Base-by-base conservation (phyloP, 2,329 filamentous ascomycete species). In the Curvularia sp. region DNA sequence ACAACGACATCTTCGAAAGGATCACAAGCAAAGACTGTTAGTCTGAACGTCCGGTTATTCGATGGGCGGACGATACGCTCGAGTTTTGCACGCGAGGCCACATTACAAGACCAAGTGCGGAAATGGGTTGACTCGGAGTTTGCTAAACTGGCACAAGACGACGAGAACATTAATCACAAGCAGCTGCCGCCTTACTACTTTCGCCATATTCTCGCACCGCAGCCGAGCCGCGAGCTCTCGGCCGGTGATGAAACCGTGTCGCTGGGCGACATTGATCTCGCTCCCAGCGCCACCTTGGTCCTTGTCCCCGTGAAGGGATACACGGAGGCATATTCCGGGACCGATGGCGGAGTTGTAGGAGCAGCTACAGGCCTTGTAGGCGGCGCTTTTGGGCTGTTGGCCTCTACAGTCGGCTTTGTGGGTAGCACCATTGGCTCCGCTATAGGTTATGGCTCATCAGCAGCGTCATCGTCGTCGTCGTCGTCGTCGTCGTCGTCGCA, bases 201-300 rank as follows among this genome's bases (percentile, higher is more conserved):
- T 79, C 92, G 93, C 71, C 87, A 96, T 47, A 88, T 97, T 34
- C 82, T 96, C 2, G 88, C 90, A 0, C 93, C 93, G 0, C 79
- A 87, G 19, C 91, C 92, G 1, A 95, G 89, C 73, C 87, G 86
- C 62, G 86, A 84, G 9, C 87, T 98, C 57, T 88, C 89, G 32
- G 85, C 88, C 4, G 83, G 85, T 0, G 93, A 97, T 62, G 94
- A 97, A 76, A 83, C 82, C 34, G 81, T 88, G 63, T 82, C 84
- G 0, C 82, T 97, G 0, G 79, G 82, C 13, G 87, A 90, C 5
- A 82, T 97, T 7, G 91, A 88, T 1, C 81, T 97, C 0, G 83
- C 87, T 0, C 93, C 93, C 0, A 93, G 87, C 5, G 90, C 92
- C 1, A 98, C 92, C 0, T 81, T 97, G 3, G 87, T 97, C 9